Base-by-base conservation (phyloP, 176 grass and related monocot species). In the Musa acuminata region DNA sequence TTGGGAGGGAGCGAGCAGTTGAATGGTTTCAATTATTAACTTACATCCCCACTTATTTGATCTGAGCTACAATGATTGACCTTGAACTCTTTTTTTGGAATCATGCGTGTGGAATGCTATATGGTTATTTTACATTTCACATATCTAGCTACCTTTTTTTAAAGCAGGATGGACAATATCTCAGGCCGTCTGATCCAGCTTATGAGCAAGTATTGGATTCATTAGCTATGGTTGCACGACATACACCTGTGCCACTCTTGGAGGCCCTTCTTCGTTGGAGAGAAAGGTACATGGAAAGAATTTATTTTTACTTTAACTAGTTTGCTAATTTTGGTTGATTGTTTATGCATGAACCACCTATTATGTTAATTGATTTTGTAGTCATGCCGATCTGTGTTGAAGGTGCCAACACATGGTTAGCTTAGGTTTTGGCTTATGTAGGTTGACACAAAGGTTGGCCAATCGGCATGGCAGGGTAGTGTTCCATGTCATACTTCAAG, bases 211-310 rank as follows among this genome's bases (percentile, higher is more conserved):
- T 99, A 72, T 69, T 99, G 75, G 90, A 99, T 81, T 99, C 95
- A 75, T 82, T 99, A 59, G 95, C 95, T 73, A 99, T 99, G 95
- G 90, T 99, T 69, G 90, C 95, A 16, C 89, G 88, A 49, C 95
- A 99, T 75, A 99, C 95, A 50, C 95, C 95, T 71, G 85, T 99
- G 77, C 95, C 95, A 76, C 95, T 99, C 84, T 57, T 99, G 64
- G 95, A 99, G 81, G 95, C 95, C 73, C 90, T 99, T 86, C 95
- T 99, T 85, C 86, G 90, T 21, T 99, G 95, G 95, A 94, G 95
- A 87, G 95, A 99, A 59, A 91, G 87, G 95, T 99, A 82, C 49
- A 20, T 69, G 57, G 11, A 77, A 77, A 19, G 4, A 55, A 26
- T 53, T 57, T 43, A 69, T 53, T 52, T 77, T 59, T 27, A 62